Evolutionary conservation across 345 rosid species (phyloP), one percentile per base, ranked within the genome.

Genomic region (Aquilaria malaccensis): DNA sequence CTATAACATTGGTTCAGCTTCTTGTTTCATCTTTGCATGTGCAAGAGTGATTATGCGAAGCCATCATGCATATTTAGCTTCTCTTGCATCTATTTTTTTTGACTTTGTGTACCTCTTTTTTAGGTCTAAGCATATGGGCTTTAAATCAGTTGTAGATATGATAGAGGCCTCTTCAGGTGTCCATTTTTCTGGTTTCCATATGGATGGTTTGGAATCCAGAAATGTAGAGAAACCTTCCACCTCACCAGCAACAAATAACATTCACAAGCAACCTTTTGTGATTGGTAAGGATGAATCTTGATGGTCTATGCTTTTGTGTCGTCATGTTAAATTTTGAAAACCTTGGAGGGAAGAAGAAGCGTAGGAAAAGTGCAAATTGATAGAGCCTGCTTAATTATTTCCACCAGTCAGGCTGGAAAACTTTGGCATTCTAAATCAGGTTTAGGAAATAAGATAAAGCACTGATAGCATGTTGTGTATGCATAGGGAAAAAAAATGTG

Each of bases 111-210:
- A 50, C 62, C 58, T 59, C 45, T 13, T 70, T 48, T 65, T 12
- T 32, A 73, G 85, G 67, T 60, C 59, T 49, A 54, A 52, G 55
- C 50, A 10, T 29, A 86, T 84, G 89, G 89, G 57, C 56, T 80
- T 83, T 64, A 75, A 73, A 52, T 80, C 96, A 15, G 97, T 89
- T 43, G 87, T 79, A 59, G 98, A 87, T 76, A 77, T 89, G 92
- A 83, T 89, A 52, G 88, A 93, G 80, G 85, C 94, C 56, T 87
- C 98, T 9, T 81, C 94, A 0, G 81, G 84, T 33, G 92, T 70
- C 51, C 98, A 93, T 76, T 93, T 84, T 77, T 89, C 98, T 62
- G 96, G 96, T 33, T 84, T 89, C 73, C 89, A 84, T 71, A 80
- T 88, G 88, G 69, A 92, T 79, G 91, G 78, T 48, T 59, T 85